Evolutionary conservation across 768 basidiomycete species (phyloP).

Genomic region (Panaeolus papilionaceus): DNA sequence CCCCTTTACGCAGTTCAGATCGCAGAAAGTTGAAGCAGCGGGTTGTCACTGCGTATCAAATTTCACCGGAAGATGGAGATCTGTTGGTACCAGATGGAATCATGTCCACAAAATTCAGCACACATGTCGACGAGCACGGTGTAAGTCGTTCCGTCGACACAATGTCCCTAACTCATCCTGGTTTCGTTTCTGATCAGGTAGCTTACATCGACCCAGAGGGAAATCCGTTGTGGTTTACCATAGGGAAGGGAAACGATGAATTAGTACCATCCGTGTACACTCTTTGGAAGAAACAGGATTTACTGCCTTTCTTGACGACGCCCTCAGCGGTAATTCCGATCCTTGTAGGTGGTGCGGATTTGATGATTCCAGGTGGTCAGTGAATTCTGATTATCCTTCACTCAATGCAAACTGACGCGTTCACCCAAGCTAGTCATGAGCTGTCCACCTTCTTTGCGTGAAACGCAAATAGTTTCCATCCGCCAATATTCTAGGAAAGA

Average conservation of each 20-base stretch:
- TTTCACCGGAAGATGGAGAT: slow-evolving; percentile 66
- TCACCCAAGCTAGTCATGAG: slow-evolving; percentile 62
- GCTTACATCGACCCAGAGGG: slow-evolving; percentile 68
- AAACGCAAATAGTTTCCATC: slow-evolving; percentile 68
- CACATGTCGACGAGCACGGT: slow-evolving; percentile 68
- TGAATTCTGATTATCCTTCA: slow-evolving; percentile 16
- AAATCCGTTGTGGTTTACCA: slow-evolving; percentile 80
- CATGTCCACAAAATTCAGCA: slow-evolving; percentile 68
- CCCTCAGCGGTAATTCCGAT: slow-evolving; percentile 74
- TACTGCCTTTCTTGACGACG: slow-evolving; percentile 77
- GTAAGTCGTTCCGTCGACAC: slow-evolving; percentile 44
- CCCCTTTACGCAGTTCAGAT: slow-evolving; percentile 77
- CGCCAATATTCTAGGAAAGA: slow-evolving; percentile 50
- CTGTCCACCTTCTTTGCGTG: slow-evolving; percentile 46
- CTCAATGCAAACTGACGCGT: slow-evolving; percentile 19
- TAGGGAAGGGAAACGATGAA: slow-evolving; percentile 70
- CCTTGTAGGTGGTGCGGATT: slow-evolving; percentile 80
- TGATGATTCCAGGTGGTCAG: slow-evolving; percentile 89
- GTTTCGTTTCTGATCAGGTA: slow-evolving; percentile 46
- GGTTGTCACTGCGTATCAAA: slow-evolving; percentile 51
- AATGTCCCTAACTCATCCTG: neutral
- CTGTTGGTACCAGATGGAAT: slow-evolving; percentile 78
- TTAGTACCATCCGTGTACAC: slow-evolving; percentile 86
- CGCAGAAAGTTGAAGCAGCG: slow-evolving; percentile 73
- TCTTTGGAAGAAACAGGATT: slow-evolving; percentile 72